phyloP scores from a whole-genome alignment of 164 flowering plant species.

The Piper longum region DNA sequence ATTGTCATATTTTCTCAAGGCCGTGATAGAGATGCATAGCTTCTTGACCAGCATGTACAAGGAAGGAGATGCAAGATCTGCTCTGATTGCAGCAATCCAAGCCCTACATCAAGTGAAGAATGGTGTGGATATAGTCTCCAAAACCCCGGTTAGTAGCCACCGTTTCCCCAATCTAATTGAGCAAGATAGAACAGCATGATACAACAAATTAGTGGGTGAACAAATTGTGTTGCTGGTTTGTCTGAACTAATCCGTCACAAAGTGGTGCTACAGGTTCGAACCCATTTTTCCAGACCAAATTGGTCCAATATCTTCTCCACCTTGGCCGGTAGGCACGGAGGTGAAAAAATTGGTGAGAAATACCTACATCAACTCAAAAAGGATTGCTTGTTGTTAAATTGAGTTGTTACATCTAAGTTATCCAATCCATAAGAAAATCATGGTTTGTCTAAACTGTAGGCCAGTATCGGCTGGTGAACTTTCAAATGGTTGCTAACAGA shows the following conservation, averaged over 20 bases:
- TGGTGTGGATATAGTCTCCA: slow-evolving; percentile 29
- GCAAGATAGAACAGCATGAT: background rate
- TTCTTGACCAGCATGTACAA: slow-evolving; percentile 26
- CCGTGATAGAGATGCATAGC: slow-evolving; percentile 34
- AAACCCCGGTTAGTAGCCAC: slow-evolving; percentile 20
- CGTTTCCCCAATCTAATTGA: background rate
- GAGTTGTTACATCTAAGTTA: background rate
- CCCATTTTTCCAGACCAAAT: slow-evolving; percentile 42
- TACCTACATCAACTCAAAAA: background rate
- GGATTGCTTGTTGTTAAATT: background rate
- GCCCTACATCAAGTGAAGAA: slow-evolving; percentile 19
- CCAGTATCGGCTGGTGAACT: background rate
- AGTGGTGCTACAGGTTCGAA: slow-evolving; percentile 21
- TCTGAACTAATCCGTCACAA: background rate
- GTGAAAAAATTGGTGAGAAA: slow-evolving; percentile 32
- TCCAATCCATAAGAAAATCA: no score
- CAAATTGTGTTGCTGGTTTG: background rate
- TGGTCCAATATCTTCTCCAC: slow-evolving; percentile 32
- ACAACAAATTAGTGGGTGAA: background rate
- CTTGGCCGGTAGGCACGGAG: slow-evolving; percentile 24
- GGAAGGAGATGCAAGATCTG: slow-evolving; percentile 33
- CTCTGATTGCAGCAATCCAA: slow-evolving; percentile 26
- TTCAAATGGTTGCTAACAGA: background rate
- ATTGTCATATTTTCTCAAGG: slow-evolving; percentile 6
- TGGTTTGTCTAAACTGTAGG: background rate